phyloP scores from a whole-genome alignment of 2,329 filamentous ascomycete species.

The Pestalotiopsis sp. region DNA sequence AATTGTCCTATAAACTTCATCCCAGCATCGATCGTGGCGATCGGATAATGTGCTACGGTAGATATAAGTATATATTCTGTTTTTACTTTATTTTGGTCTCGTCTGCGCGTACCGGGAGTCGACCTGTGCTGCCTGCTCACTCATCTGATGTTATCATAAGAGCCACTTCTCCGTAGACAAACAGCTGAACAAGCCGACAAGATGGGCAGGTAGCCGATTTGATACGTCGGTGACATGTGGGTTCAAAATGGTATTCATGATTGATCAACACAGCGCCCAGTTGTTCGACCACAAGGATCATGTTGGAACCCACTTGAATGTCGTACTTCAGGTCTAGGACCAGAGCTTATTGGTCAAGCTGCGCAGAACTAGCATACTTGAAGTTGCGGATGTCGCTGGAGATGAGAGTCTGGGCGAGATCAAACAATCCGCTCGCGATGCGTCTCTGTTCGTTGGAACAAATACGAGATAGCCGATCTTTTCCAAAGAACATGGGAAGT shows the following conservation, averaged over 20 bases:
- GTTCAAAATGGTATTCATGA: background rate
- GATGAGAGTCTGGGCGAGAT: background rate
- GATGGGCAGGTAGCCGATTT: background rate
- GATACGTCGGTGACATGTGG: slow-evolving; percentile 1
- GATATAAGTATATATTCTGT: too few species aligned
- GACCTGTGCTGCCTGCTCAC: background rate
- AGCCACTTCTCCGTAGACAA: background rate
- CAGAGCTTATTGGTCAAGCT: background rate
- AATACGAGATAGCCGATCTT: background rate
- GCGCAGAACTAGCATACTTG: background rate
- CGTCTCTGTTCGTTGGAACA: background rate
- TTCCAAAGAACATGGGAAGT: background rate
- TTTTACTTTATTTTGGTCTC: too few species aligned
- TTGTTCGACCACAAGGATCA: background rate
- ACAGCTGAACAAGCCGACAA: background rate
- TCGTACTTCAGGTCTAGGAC: background rate
- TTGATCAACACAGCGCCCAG: background rate
- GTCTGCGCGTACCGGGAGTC: too few species aligned
- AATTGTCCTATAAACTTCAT: too few species aligned
- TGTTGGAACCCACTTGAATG: background rate
- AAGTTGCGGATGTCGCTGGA: background rate
- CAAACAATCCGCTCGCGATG: background rate
- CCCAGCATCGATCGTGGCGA: too few species aligned
- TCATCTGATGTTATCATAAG: background rate
- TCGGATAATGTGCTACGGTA: too few species aligned